Evolutionary conservation across 1,284 basidiomycete species (phyloP).

Genomic region (Trametes sp.): DNA sequence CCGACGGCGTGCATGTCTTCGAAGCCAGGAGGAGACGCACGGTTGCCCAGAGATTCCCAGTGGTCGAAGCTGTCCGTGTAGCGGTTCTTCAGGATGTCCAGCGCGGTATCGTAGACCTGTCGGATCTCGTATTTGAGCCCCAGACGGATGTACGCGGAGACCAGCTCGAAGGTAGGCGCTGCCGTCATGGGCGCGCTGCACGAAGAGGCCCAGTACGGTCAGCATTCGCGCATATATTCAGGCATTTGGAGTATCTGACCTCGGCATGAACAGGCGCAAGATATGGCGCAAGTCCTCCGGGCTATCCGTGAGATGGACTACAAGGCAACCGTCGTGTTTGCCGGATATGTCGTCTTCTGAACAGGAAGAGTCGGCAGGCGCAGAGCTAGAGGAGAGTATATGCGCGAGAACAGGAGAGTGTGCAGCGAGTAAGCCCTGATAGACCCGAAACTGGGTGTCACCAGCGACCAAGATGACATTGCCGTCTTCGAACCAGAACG

Average conservation of each 20-base stretch:
- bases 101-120: not conserved
- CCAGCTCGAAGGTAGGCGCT: not conserved
- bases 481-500: not conserved
- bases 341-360: not conserved
- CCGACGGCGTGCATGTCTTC: not conserved
- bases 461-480: not conserved
- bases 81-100: slow-evolving; percentile 1
- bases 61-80: slow-evolving; percentile 3
- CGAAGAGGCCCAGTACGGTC: not conserved
- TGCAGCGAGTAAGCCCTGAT: not conserved
- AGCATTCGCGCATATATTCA: not conserved
- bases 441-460: not conserved
- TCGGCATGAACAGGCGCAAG: not conserved
- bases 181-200: not conserved
- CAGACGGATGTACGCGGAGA: slow-evolving; percentile 7
- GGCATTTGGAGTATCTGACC: not conserved
- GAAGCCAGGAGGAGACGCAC: not conserved
- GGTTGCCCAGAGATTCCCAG: not conserved
- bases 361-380: not conserved
- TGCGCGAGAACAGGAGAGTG: not conserved
- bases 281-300: not conserved
- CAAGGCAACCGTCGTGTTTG: not conserved
- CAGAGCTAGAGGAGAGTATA: not conserved
- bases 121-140: slow-evolving; percentile 15
- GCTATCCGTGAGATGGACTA: not conserved